Evolutionary conservation across 164 flowering plant species (phyloP), one percentile per base, ranked within the genome.

Genomic region (Vitis amurensis): DNA sequence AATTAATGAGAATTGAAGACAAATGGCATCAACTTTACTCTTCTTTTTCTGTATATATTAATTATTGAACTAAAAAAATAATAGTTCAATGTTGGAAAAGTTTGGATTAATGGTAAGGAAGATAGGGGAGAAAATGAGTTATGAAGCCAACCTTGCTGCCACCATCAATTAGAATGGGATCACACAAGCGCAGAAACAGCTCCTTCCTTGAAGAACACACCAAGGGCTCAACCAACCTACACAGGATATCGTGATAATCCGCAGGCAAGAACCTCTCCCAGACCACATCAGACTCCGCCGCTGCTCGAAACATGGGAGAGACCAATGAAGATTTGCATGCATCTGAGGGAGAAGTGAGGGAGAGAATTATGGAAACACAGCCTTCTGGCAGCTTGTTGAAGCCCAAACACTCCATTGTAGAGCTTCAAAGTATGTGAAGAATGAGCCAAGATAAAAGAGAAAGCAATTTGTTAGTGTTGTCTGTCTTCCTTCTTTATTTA

Each of bases 241-340:
- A 66, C 17, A 81, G 16, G 17, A 85, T 69, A 0, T 76, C 63
- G 3, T 23, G 29, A 61, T 68, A 80, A 76, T 86, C 80, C 0
- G 75, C 31, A n/a, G 86, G 86, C 47, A 80, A 71, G 53, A 86
- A 86, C 9, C 51, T 76, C 50, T 70, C 80, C 86, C 89, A 86
- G 1, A 82, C 76, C 1, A 66, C 9, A 63, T 86, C 86, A 1
- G 83, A 80, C 11, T 74, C 82, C 0, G 73, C 65, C 0, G 80
- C 86, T 0, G 75, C 74, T 29, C 79, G 75, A 48, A 84, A 77
- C 3, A 51, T 13, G 0, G 82, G 48, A 0, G 86, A 84, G 4
- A 84, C 78, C 19, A 70, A 6, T 1, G 79, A 66, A 7, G 75
- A 74, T 48, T 71, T 62, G 59, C 86, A 76, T 4, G 77, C 84